phyloP scores from a whole-genome alignment of 108 stramenopile genomes.

The Bacterosira constricta region DNA sequence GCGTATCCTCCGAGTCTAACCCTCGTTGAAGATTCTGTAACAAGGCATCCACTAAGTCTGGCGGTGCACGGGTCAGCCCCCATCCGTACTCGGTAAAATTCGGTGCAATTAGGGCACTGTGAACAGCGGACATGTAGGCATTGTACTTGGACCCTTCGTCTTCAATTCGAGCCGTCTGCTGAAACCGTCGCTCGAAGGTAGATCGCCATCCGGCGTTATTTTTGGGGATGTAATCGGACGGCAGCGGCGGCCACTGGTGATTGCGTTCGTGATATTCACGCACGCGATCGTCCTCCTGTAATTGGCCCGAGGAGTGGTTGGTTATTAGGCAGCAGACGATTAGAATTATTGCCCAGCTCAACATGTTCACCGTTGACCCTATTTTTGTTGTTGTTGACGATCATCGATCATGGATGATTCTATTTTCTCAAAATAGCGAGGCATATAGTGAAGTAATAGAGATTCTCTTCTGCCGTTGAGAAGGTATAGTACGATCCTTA shows the following conservation, averaged over 20 bases:
- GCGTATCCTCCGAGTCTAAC: slow-evolving; percentile 3
- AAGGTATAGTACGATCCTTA: no score
- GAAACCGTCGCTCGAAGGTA: slow-evolving; percentile 3
- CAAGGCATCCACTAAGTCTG: slow-evolving; percentile 58
- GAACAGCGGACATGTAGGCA: slow-evolving; percentile 36
- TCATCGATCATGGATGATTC: no score
- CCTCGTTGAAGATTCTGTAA: slow-evolving; percentile 4
- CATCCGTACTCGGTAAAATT: slow-evolving; percentile 83
- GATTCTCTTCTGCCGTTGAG: no score
- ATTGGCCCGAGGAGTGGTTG: background rate
- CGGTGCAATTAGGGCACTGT: slow-evolving; percentile 46
- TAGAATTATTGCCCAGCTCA: no score
- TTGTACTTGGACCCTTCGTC: slow-evolving; percentile 54
- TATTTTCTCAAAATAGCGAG: no score
- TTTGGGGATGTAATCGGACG: slow-evolving; percentile 19
- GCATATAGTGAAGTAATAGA: no score
- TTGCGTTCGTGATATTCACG: slow-evolving; percentile 21
- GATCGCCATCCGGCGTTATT: slow-evolving; percentile 12
- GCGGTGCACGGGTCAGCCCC: slow-evolving; percentile 66
- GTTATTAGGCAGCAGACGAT: no score
- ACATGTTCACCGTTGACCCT: no score
- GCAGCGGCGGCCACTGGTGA: slow-evolving; percentile 26
- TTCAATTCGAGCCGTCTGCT: slow-evolving; percentile 20
- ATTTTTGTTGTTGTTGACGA: no score
- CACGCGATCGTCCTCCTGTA: slow-evolving; percentile 22